A percentile compares a stretch with the other conserved stretches of the same genome.
These are phyloP conservation scores for Cryptococcus jaspeensis DNA, from an alignment of 1,284 basidiomycete species.

Conservation along the genomic window DNA sequence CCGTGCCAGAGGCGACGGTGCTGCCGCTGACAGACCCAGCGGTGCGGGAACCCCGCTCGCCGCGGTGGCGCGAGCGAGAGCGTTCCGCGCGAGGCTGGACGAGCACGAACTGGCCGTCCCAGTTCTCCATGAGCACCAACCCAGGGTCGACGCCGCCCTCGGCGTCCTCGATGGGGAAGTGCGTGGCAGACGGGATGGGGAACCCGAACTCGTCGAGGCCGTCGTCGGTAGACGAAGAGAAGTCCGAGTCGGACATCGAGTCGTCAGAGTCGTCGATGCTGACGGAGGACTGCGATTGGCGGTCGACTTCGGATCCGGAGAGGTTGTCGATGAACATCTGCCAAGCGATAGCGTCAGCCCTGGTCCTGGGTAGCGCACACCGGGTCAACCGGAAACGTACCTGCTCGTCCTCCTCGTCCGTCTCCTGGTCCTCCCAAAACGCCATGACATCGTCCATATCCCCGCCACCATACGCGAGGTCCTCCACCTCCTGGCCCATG, in stretches of 20 bases:
- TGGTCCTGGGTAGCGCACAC: not conserved
- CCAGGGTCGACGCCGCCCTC: conserved; percentile 14
- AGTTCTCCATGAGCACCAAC: conserved; percentile 50
- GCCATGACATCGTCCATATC: conserved; percentile 21
- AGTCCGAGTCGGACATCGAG: conserved; percentile 34
- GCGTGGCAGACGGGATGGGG: conserved; percentile 26
- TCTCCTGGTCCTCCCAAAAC: conserved; percentile 11
- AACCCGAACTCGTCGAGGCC: conserved; percentile 49
- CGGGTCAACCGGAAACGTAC: conserved; percentile 12
- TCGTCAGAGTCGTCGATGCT: conserved; percentile 32
- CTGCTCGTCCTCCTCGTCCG: conserved; percentile 40
- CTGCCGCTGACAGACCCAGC: conserved; percentile 38
- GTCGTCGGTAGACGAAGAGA: conserved; percentile 32
- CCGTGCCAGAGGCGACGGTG: conserved; percentile 31
- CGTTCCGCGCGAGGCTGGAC: conserved; percentile 41
- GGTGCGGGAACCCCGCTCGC: conserved; percentile 30
- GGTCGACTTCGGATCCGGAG: conserved; percentile 44
- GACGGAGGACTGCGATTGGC: conserved; percentile 44
- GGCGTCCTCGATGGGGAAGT: conserved; percentile 12
- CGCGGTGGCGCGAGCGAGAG: conserved; percentile 25
- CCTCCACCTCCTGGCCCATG: conserved; percentile 47
- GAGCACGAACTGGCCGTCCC: conserved; percentile 48
- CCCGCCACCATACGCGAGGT: conserved; percentile 45
- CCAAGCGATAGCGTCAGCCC: not conserved
- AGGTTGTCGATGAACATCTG: conserved; percentile 42